Evolutionary conservation across 2,329 filamentous ascomycete genomes (phyloP).

Genomic region (Xylariaceae sp.): DNA sequence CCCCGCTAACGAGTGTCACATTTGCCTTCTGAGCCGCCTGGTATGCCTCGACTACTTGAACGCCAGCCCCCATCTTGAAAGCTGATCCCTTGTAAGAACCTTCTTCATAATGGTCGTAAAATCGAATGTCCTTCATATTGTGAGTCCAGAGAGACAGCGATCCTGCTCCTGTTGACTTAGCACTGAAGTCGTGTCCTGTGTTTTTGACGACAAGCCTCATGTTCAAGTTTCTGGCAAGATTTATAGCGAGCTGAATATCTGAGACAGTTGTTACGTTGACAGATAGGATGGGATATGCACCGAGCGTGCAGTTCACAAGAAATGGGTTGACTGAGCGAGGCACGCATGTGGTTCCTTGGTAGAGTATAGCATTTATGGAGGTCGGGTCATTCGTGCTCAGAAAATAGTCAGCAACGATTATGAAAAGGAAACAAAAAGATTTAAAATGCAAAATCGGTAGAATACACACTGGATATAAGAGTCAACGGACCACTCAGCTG

Average conservation of each 20-base stretch:
- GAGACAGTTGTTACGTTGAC: conserved; percentile 23
- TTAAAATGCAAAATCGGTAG: not conserved
- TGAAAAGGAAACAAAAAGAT: not conserved
- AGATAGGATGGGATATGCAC: conserved; percentile 23
- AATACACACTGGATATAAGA: conserved; percentile 21
- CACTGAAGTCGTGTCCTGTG: conserved; percentile 23
- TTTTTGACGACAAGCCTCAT: conserved; percentile 25
- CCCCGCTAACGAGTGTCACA: conserved; percentile 21
- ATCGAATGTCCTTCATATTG: conserved; percentile 23
- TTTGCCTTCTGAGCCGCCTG: conserved; percentile 18
- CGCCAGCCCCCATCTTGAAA: conserved; percentile 25
- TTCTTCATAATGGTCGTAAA: conserved; percentile 21
- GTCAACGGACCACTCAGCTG: conserved; percentile 22
- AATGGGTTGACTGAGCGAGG: conserved; percentile 22
- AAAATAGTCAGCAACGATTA: conserved; percentile 1
- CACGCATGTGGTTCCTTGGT: conserved; percentile 22
- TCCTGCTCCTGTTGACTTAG: conserved; percentile 24
- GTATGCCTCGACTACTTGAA: conserved; percentile 23
- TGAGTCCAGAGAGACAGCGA: conserved; percentile 25
- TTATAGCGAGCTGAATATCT: conserved; percentile 24
- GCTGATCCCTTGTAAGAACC: conserved; percentile 22
- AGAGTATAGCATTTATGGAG: conserved; percentile 24
- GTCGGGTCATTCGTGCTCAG: conserved; percentile 24
- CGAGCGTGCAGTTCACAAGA: conserved; percentile 15
- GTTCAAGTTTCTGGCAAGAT: conserved; percentile 23